A percentile compares a stretch with the other conserved stretches of the same genome.
Evolutionary conservation across 768 basidiomycete species (phyloP).

Genomic region (Macrolepiota fuliginosa): DNA sequence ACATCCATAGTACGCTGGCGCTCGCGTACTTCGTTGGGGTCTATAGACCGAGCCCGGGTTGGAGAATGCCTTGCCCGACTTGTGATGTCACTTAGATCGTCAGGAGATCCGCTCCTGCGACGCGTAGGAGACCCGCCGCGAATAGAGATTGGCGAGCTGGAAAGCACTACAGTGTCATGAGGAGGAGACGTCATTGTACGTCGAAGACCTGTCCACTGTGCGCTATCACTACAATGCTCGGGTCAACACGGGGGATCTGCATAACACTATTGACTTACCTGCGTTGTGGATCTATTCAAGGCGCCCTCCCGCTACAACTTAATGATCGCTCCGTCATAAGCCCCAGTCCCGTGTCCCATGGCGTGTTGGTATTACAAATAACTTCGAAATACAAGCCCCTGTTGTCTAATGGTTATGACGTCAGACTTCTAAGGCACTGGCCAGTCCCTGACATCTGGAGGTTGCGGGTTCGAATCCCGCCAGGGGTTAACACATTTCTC

Average conservation of each 20-base stretch:
- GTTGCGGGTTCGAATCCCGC: constrained; percentile 87
- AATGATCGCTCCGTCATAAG: not conserved
- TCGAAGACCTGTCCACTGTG: not conserved
- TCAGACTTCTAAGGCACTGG: constrained; percentile 70
- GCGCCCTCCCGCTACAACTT: not conserved
- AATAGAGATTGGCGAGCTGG: constrained; percentile 44
- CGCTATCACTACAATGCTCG: no score
- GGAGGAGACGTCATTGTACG: constrained; percentile 37
- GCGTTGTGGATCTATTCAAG: not conserved
- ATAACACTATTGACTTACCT: not conserved
- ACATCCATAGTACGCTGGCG: constrained; percentile 93
- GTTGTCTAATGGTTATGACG: constrained; percentile 92
- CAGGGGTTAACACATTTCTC: constrained; percentile 50
- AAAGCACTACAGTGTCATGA: constrained; percentile 27
- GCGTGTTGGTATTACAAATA: not conserved
- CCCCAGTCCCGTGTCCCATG: not conserved
- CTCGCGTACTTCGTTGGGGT: constrained; percentile 73
- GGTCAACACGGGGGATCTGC: no score
- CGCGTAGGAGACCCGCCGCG: constrained; percentile 36
- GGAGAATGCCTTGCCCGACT: constrained; percentile 57
- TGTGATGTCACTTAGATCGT: constrained; percentile 37
- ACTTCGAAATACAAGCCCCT: constrained; percentile 42
- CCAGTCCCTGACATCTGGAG: constrained; percentile 55
- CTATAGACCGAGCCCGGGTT: constrained; percentile 56
- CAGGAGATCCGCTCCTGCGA: constrained; percentile 37